phyloP scores from a whole-genome alignment of 78 protist species.

The Bodo saltans region DNA sequence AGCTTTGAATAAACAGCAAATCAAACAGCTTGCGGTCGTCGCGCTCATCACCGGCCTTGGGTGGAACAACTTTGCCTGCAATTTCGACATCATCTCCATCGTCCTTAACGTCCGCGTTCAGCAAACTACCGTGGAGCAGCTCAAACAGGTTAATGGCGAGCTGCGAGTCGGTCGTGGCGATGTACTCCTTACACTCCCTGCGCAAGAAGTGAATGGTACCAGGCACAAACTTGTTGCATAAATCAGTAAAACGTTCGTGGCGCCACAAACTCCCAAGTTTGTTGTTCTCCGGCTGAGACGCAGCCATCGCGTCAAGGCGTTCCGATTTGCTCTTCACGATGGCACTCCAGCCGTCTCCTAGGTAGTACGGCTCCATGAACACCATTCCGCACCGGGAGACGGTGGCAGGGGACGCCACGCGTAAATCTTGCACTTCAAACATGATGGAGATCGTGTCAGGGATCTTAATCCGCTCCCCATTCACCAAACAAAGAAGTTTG shows the following conservation, averaged over 20 bases:
- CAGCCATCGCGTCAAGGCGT: not conserved
- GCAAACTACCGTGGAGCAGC: conserved; percentile 6
- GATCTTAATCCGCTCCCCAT: conserved; percentile 47
- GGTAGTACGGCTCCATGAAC: conserved; percentile 42
- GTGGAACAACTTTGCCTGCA: too few species aligned
- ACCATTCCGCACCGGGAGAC: conserved; percentile 84
- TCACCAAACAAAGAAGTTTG: conserved; percentile 52
- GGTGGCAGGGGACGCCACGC: conserved; percentile 75
- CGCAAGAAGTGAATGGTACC: conserved; percentile 24
- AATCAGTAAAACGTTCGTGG: not conserved
- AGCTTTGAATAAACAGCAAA: conserved; percentile 38
- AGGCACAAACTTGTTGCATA: conserved; percentile 11
- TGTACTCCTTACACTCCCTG: conserved; percentile 27
- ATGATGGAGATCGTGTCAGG: conserved; percentile 51
- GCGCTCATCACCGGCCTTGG: conserved; percentile 14
- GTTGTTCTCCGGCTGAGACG: not conserved
- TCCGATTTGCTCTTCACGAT: conserved; percentile 2
- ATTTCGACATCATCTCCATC: conserved; percentile 24
- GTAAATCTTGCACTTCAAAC: conserved; percentile 66
- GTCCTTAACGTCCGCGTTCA: not conserved
- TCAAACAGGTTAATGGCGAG: conserved; percentile 9
- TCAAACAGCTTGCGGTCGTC: not conserved
- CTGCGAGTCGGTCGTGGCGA: conserved; percentile 22
- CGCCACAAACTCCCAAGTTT: conserved; percentile 32
- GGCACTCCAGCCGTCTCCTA: conserved; percentile 31